phyloP scores from a whole-genome alignment of 1,284 basidiomycete species.

The Irpex sp. region DNA sequence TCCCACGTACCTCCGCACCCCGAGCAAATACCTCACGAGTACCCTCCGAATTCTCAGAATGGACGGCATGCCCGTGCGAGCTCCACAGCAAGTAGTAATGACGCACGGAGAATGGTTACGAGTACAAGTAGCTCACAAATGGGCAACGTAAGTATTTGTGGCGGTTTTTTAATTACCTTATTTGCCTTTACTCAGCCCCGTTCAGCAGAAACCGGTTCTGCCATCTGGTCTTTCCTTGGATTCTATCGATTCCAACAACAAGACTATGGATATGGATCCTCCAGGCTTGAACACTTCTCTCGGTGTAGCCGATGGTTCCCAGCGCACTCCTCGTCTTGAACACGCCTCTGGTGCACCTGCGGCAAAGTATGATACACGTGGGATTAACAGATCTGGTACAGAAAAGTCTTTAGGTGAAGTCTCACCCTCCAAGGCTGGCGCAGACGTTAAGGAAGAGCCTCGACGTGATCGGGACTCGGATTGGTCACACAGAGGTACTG shows the following conservation, averaged over 20 bases:
- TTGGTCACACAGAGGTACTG: slow-evolving; percentile 19
- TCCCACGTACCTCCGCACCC: slow-evolving; percentile 37
- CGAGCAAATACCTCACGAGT: slow-evolving; percentile 32
- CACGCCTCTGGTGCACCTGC: slow-evolving; percentile 6
- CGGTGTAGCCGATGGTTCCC: not conserved
- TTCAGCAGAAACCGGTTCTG: not conserved
- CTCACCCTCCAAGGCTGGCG: slow-evolving; percentile 15
- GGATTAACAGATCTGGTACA: slow-evolving; percentile 10
- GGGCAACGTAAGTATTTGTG: not conserved
- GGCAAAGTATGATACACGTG: slow-evolving; percentile 9
- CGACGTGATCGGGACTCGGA: slow-evolving; percentile 14
- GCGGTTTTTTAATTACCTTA: not conserved
- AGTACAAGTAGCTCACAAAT: not conserved
- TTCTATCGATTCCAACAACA: slow-evolving; percentile 4
- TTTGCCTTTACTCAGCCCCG: not conserved
- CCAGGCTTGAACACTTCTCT: slow-evolving; percentile 13
- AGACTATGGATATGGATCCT: slow-evolving; percentile 16
- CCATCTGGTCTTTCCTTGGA: not conserved
- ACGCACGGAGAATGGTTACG: not conserved
- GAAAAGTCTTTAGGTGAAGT: slow-evolving; percentile 17
- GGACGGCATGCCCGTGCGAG: not conserved
- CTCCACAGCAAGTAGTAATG: slow-evolving; percentile 6
- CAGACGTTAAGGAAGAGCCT: slow-evolving; percentile 20
- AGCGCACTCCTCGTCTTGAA: not conserved
- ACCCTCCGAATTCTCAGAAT: not conserved